phyloP scores from a whole-genome alignment of 2,329 filamentous ascomycete genomes.

The Atkinsonella hypoxylon region DNA sequence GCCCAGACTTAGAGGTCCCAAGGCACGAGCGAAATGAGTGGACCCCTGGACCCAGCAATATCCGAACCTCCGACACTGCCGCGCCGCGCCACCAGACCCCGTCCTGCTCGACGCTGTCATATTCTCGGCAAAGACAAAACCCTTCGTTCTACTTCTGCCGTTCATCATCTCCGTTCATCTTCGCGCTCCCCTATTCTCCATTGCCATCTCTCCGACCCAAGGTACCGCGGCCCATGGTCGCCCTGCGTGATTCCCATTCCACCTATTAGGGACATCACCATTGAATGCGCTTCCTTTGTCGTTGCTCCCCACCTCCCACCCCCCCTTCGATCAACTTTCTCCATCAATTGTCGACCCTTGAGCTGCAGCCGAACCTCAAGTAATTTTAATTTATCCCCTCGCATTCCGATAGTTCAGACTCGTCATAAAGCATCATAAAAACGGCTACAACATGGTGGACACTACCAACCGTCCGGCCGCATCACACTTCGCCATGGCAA shows the following conservation, averaged over 20 bases:
- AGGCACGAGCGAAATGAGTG: not conserved
- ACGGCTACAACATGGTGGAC: slow-evolving; percentile 27
- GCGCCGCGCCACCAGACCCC: slow-evolving; percentile 1
- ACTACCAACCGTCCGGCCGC: slow-evolving; percentile 16
- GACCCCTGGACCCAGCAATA: not conserved
- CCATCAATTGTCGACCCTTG: not conserved
- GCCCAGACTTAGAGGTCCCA: not conserved
- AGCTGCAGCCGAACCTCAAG: not conserved
- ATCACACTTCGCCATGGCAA: slow-evolving; percentile 31
- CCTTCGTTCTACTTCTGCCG: not conserved
- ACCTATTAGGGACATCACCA: not conserved
- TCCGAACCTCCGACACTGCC: slow-evolving; percentile 9
- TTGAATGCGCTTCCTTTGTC: not conserved
- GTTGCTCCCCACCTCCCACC: not conserved
- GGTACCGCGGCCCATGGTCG: not conserved
- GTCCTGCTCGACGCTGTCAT: not conserved
- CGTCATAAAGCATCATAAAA: not conserved
- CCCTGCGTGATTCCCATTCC: not conserved
- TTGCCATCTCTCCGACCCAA: not conserved
- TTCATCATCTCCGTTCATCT: not conserved
- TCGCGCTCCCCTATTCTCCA: not conserved
- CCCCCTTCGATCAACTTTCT: not conserved
- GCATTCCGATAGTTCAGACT: not conserved
- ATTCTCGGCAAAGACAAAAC: not conserved
- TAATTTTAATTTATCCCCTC: not conserved